Evolutionary conservation across 805 yeast genomes (phyloP).

Genomic region (Kazachstania bromeliacearum): DNA sequence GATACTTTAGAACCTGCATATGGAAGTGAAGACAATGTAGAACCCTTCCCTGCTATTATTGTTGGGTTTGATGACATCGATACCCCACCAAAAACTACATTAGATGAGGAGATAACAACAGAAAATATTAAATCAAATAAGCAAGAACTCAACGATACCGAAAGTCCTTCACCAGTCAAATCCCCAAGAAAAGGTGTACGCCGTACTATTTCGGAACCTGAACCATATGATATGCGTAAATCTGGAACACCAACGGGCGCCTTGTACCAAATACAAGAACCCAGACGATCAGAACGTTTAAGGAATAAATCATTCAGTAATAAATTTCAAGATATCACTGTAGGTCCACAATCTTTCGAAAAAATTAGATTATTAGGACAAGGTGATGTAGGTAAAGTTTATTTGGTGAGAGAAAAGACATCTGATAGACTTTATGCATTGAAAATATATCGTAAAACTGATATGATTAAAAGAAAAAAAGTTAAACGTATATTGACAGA

Average conservation of each 20-base stretch:
- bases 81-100: background rate
- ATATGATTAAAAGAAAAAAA: conserved; percentile 91
- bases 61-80: conserved; percentile 16
- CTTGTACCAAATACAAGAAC: conserved; percentile 10
- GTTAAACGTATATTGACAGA: conserved; percentile 92
- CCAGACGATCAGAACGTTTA: conserved; percentile 27
- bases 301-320: conserved; percentile 51
- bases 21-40: conserved; percentile 3
- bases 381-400: conserved; percentile 98
- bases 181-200: background rate
- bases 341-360: conserved; percentile 79
- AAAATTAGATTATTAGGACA: conserved; percentile 85
- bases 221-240: background rate
- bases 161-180: background rate
- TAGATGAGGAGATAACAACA: background rate
- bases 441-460: conserved; percentile 82
- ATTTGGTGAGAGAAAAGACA: conserved; percentile 73
- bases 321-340: conserved; percentile 68
- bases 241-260: background rate
- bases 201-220: conserved; percentile 3
- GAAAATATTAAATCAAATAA: no score
- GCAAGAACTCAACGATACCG: background rate
- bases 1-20: background rate
- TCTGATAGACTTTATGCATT: conserved; percentile 76
- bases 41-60: conserved; percentile 18